Base-by-base conservation (phyloP, 768 basidiomycete genomes). In the Lactifluus volemus region DNA sequence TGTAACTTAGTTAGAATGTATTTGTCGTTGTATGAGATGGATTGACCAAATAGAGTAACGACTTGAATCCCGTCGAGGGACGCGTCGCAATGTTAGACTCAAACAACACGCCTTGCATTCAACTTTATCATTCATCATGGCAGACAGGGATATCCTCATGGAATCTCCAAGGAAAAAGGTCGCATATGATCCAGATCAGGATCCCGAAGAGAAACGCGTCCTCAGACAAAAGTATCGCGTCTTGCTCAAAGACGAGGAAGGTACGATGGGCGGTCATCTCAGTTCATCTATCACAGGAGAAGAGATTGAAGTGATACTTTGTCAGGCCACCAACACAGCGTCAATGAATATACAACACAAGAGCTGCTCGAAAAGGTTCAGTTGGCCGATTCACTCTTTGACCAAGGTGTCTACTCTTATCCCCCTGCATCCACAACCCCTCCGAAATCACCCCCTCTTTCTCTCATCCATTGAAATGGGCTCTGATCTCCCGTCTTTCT, bases 181-280 rank as follows among this genome's bases (percentile, higher is more conserved):
- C 17, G 74, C 78, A 12, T 93, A 89, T 68, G 88, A 93, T 69
- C 90, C 90, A 10, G 88, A 93, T 71, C 91, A 93, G 70, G 81
- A 92, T 75, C 83, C 85, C 5, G 85, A 88, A 63, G 86, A 89
- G 70, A 86, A 88, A 71, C 84, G 92, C 64, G 77, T 78, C 44
- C 75, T 93, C 7, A 79, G 92, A 47, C 84, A 84, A 69, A 76
- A 82, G 65, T 94, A 92, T 68, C 84, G 92, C 61, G 73, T 77
- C 15, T 73, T 91, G 60, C 79, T 84, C 49, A 82, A 79, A 64
- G 75, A 75, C 5, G 42, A 49, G 6, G 21, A 32, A 48, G 58
- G 58, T 54, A 51, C 32, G 32, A 34, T 44, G 48, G n/a, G 32
- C 17, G 52, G 60, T 14, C 39, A 3, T 21, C 38, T 10, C 36